Evolutionary conservation across 2,329 filamentous ascomycete genomes (phyloP), one percentile per base, ranked within the genome.

Genomic region (Magnaporthiopsis rhizophila): DNA sequence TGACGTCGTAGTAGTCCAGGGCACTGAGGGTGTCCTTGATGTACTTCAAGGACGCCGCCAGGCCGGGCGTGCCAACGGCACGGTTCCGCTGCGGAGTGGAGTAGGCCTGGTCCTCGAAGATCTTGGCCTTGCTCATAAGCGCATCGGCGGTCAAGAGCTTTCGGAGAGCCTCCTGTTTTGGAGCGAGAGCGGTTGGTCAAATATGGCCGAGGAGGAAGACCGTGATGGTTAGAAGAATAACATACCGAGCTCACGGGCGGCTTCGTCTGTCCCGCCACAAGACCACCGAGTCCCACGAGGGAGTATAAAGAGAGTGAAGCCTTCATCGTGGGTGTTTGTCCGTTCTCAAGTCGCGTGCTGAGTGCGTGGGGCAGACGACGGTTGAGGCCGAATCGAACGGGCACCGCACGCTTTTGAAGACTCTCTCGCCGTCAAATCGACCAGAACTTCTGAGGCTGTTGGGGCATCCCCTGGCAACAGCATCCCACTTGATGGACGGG

Each of bases 41-140:
- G 67, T 72, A 81, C 71, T 80, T 77, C 62, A 81, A 74, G 7
- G 79, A 82, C 63, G 75, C 74, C 64, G 80, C 79, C 73, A 81
- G 79, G 63, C 80, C 79, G 45, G 69, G 70, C 64, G 77, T 74
- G 59, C 78, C 78, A 63, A 81, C 80, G 61, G 74, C 77, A 36
- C 79, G 78, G 69, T 76, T 80, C 58, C 76, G 74, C 38, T 69
- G 75, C 1, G 30, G 53, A 64, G 80, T 73, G 45, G 75, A 74
- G 32, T 77, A 72, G 28, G 80, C 78, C 62, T 82, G 73, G 67
- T 76, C 74, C 68, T 80, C 75, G 2, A 82, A 76, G 69, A 76
- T 77, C 68, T 80, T 72, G 7, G 79, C 76, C 45, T 78, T 78
- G 6, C 73, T 73, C 45, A 80, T 72, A 36, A 83, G 76, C 63